Base-by-base conservation (phyloP, 768 basidiomycete genomes). In the Suillus spraguei region DNA sequence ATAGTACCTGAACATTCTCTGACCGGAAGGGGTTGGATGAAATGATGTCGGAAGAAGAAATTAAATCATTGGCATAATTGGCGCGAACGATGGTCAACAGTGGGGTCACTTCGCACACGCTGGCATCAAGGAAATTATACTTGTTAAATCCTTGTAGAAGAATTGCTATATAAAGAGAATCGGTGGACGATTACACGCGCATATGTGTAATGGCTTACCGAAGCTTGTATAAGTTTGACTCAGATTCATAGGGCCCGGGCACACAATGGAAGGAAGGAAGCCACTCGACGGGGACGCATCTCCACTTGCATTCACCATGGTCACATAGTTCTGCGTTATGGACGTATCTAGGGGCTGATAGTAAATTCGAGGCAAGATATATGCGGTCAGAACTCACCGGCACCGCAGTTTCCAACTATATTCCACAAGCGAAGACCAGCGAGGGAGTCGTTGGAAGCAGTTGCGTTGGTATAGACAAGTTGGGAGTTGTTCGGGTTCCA, bases 21-120 rank as follows among this genome's bases (percentile, higher is more conserved):
- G 17, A 2, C 10, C 8, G 24, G 36, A 59, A 42, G 17, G 59
- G 28, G 44, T 20, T 59, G 17, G 11, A 22, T 11, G 44, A 46
- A 1, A 1, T 46, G 44, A n/a, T 10, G 4, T n/a, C n/a, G 28
- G 28, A 28, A 16, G 44, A 46, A 9, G 44, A 46, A 22, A 62
- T 62, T 8, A 62, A 8, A 10, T 52, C 61, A 22, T 36, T 36
- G 28, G 61, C 54, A 42, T 63, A 67, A 6, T 10, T 50, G 17
- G 61, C 60, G 9, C 14, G 61, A 8, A 60, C 62, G 1, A 53
- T 63, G 22, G 64, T 65, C 9, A 65, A 22, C 38, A 39, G 17
- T 14, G 66, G 64, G 4, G 17, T 14, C 28, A 67, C 50, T 46
- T 61, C 49, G 39, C 66, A 67, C 22, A 60, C 55, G 1, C 62